A percentile compares a stretch with the other conserved stretches of the same genome.
These are phyloP conservation scores for Begonia fuchsioides DNA, from an alignment of 306 rosid species.

Conservation along the genomic window DNA sequence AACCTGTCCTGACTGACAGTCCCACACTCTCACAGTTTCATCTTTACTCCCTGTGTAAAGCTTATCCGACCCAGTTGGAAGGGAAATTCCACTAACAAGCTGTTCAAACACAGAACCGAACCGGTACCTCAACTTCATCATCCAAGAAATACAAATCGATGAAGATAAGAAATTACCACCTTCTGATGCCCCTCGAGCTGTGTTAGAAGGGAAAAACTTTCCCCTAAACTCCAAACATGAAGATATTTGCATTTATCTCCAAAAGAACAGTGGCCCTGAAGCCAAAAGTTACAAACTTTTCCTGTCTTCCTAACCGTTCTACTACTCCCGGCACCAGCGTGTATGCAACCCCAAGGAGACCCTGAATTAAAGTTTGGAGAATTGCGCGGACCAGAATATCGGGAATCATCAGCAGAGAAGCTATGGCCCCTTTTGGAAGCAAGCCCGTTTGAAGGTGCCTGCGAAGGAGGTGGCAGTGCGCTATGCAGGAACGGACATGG, in stretches of 20 bases:
- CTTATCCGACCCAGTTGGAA: conserved; percentile 86
- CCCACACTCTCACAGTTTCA: conserved; percentile 81
- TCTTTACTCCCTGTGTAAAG: conserved; percentile 91
- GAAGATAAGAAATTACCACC: conserved; percentile 19
- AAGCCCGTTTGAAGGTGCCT: conserved; percentile 24
- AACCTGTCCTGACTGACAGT: conserved; percentile 94
- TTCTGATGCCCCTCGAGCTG: conserved; percentile 87
- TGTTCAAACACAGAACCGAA: conserved; percentile 11
- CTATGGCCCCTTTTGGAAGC: conserved; percentile 48
- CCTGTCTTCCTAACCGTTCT: conserved; percentile 49
- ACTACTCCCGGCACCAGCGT: conserved; percentile 26
- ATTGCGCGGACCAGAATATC: conserved; percentile 36
- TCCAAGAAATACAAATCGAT: neutral
- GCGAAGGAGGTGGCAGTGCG: conserved; percentile 29
- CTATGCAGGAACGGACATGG: conserved; percentile 68
- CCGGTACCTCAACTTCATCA: neutral
- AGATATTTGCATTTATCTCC: conserved; percentile 72
- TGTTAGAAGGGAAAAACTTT: conserved; percentile 53
- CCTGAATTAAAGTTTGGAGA: conserved; percentile 30
- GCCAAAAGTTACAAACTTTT: conserved; percentile 58
- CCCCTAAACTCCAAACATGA: conserved; percentile 86
- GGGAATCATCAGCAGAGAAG: conserved; percentile 28
- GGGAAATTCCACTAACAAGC: conserved; percentile 77
- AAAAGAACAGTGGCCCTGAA: conserved; percentile 56
- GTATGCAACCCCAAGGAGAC: conserved; percentile 47